phyloP scores from a whole-genome alignment of 129 eudicot genomes.

The Centaurea solstitialis region DNA sequence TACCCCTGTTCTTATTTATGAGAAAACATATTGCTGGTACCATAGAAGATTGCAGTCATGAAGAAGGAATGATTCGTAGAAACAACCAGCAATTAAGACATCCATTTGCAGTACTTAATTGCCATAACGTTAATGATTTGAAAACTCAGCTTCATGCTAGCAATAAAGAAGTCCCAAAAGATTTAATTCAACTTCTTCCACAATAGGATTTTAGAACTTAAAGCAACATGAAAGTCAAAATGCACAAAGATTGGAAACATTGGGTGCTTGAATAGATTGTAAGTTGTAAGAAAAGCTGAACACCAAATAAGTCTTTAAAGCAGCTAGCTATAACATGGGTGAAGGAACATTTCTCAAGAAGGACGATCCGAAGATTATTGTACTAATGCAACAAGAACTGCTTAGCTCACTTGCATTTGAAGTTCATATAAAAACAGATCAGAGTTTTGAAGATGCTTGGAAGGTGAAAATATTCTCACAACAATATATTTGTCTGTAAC shows the following conservation, averaged over 20 bases:
- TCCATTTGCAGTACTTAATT: conserved; percentile 70
- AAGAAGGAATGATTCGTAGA: conserved; percentile 29
- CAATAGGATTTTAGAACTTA: not conserved
- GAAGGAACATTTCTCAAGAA: conserved; percentile 75
- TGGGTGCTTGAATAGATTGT: not conserved
- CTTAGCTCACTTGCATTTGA: conserved; percentile 74
- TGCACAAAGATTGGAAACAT: conserved; percentile 8
- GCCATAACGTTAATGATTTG: conserved; percentile 22
- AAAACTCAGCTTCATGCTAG: conserved; percentile 27
- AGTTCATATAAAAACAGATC: conserved; percentile 67
- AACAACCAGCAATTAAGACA: conserved; percentile 49
- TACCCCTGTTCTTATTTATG: conserved; percentile 37
- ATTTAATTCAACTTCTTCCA: conserved; percentile 35
- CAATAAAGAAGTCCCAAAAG: conserved; percentile 27
- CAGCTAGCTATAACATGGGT: conserved; percentile 31
- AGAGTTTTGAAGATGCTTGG: conserved; percentile 85
- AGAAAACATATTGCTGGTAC: too few species aligned
- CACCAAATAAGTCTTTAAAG: conserved; percentile 45
- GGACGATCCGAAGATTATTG: conserved; percentile 76
- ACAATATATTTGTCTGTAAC: not conserved
- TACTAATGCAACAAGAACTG: conserved; percentile 67
- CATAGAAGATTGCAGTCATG: conserved; percentile 41
- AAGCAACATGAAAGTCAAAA: too few species aligned
- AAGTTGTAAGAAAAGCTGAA: conserved; percentile 15
- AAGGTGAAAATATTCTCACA: conserved; percentile 41